phyloP scores from a whole-genome alignment of 1,139 yeast species.

The Wickerhamiella pararugosa region DNA sequence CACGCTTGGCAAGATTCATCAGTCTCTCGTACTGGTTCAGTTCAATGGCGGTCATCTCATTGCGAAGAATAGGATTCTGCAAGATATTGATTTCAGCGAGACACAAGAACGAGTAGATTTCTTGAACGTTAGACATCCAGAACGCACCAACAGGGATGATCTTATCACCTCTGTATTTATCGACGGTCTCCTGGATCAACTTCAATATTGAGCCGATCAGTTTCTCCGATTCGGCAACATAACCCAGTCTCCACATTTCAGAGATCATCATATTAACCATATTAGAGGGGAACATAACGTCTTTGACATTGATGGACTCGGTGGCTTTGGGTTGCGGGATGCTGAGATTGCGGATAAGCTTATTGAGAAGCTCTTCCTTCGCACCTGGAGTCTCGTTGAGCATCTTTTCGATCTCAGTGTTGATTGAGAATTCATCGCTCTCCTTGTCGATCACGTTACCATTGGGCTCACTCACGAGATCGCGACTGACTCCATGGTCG shows the following conservation, averaged over 20 bases:
- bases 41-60: slow-evolving; percentile 82
- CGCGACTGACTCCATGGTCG: slow-evolving; percentile 28
- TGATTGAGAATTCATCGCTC: slow-evolving; percentile 13
- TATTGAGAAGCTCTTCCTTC: slow-evolving; percentile 13
- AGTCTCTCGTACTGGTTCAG: slow-evolving; percentile 79
- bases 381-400: slow-evolving; percentile 40
- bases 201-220: slow-evolving; percentile 83
- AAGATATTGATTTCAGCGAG: slow-evolving; percentile 85
- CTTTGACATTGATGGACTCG: slow-evolving; percentile 71
- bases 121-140: slow-evolving; percentile 96
- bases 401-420: slow-evolving; percentile 28
- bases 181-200: slow-evolving; percentile 53
- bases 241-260: slow-evolving; percentile 97
- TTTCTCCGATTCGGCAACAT: slow-evolving; percentile 82
- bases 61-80: slow-evolving; percentile 63
- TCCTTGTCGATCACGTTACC: neutral
- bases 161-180: slow-evolving; percentile 54
- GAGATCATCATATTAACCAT: slow-evolving; percentile 80
- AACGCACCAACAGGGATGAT: slow-evolving; percentile 88
- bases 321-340: slow-evolving; percentile 75
- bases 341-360: slow-evolving; percentile 66
- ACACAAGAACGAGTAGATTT: slow-evolving; percentile 82
- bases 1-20: slow-evolving; percentile 86
- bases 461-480: neutral
- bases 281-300: slow-evolving; percentile 92